Percentiles rank a stretch among this genome's conserved stretches.
phyloP scores from a whole-genome alignment of 2,329 filamentous ascomycete species.

The Botrytis squamosa region DNA sequence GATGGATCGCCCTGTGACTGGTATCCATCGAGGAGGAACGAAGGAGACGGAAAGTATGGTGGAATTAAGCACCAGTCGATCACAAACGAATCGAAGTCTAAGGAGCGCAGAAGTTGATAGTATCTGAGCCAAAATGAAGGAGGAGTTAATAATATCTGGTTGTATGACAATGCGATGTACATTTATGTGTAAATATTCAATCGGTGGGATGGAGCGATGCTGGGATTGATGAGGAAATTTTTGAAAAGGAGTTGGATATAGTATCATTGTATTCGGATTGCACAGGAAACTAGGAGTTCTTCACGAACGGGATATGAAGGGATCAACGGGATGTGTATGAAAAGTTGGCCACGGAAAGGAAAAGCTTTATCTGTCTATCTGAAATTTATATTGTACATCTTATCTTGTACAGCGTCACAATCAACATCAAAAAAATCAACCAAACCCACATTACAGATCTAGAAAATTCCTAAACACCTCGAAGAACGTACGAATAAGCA shows the following conservation, averaged over 20 bases:
- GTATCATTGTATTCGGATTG: neutral
- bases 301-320: neutral
- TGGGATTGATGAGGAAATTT: neutral
- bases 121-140: neutral
- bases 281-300: neutral
- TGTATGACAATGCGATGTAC: neutral
- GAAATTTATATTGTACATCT: neutral
- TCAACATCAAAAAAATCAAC: neutral
- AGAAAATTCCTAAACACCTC: neutral
- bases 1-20: constrained; percentile 5
- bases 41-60: constrained; percentile 11
- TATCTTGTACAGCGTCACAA: neutral
- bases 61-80: constrained; percentile 10
- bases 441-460: neutral
- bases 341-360: neutral
- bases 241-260: neutral
- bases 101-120: constrained; percentile 1
- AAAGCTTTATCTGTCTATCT: neutral
- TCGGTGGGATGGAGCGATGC: no score
- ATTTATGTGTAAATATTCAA: neutral
- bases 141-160: neutral
- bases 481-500: neutral
- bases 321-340: neutral
- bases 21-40: neutral
- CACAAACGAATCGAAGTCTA: constrained; percentile 1